A percentile compares a stretch with the other conserved stretches of the same genome.
phyloP scores from a whole-genome alignment of 1,284 basidiomycete genomes.

The Pterula multifida region DNA sequence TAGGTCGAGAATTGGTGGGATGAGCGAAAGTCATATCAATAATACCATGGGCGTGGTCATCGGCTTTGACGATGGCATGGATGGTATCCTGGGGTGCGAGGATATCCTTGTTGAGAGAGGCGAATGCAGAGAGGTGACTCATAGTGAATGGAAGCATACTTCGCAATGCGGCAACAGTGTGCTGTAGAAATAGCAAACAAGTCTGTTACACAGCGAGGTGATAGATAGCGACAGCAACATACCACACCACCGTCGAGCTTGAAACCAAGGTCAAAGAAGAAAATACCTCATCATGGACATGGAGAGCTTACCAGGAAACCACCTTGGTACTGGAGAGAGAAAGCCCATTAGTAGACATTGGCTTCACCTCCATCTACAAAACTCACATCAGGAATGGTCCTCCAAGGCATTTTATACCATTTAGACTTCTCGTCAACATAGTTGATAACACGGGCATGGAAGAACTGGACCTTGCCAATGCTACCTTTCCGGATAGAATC shows the following conservation, averaged over 20 bases:
- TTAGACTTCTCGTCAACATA: constrained; percentile 51
- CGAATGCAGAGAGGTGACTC: constrained; percentile 47
- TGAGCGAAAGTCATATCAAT: constrained; percentile 46
- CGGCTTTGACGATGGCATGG: constrained; percentile 37
- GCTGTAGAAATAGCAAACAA: constrained; percentile 24
- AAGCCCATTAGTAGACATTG: constrained; percentile 4
- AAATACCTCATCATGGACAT: constrained; percentile 4
- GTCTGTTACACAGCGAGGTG: too few species aligned
- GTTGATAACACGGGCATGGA: constrained; percentile 43
- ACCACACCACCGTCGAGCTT: constrained; percentile 64
- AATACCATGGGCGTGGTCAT: constrained; percentile 44
- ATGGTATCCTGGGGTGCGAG: constrained; percentile 71
- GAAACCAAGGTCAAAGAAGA: constrained; percentile 7
- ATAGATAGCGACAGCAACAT: too few species aligned
- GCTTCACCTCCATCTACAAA: constrained; percentile 3
- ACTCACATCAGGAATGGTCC: constrained; percentile 68
- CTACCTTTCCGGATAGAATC: constrained; percentile 41
- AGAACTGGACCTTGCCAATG: constrained; percentile 54
- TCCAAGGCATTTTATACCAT: constrained; percentile 76
- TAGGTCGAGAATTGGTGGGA: constrained; percentile 29
- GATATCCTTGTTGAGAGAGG: constrained; percentile 56
- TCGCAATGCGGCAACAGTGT: constrained; percentile 51
- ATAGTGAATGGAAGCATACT: constrained; percentile 42
- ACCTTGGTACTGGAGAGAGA: constrained; percentile 59
- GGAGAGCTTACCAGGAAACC: constrained; percentile 51